Percentiles rank a stretch among this genome's conserved stretches.
Conservation (phyloP, 2,329 filamentous ascomycete genomes). For the Diaporthe longicolla region DNA sequence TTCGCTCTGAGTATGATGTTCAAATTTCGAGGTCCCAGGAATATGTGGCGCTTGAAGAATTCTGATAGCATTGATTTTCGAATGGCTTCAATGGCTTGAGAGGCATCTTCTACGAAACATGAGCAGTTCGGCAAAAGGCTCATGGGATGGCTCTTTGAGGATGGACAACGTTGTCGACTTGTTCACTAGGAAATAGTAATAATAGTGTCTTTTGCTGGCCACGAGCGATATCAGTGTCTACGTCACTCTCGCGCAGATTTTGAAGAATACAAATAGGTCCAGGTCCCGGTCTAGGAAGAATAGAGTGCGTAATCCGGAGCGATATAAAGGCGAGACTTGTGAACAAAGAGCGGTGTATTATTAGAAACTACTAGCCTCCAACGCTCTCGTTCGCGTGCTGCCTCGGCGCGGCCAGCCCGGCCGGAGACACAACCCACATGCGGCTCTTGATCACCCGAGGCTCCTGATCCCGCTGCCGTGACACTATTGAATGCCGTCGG, state of each 20-base stretch:
- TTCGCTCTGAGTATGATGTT: background rate
- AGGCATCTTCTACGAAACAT: background rate
- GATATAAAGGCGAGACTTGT: background rate
- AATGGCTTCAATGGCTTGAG: background rate
- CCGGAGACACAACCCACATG: background rate
- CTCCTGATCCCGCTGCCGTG: constrained; percentile 1
- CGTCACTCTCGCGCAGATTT: background rate
- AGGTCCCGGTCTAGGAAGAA: background rate
- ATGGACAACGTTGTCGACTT: background rate
- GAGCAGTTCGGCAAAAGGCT: background rate
- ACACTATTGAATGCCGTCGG: constrained; percentile 3
- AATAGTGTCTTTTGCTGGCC: background rate
- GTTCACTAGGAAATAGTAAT: background rate
- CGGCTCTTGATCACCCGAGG: constrained; percentile 3
- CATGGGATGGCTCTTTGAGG: background rate
- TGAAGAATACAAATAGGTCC: too few species aligned
- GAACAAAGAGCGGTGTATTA: constrained; percentile 28
- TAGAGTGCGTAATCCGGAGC: background rate
- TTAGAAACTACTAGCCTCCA: constrained; percentile 1
- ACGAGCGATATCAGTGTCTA: background rate
- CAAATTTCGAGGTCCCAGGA: background rate
- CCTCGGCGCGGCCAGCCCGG: background rate
- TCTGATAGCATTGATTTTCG: background rate
- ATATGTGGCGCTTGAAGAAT: background rate
- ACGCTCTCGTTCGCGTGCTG: background rate